These are phyloP conservation scores for Ogataea chonburiensis DNA, from an alignment of 805 yeast species.

Conservation along the genomic window DNA sequence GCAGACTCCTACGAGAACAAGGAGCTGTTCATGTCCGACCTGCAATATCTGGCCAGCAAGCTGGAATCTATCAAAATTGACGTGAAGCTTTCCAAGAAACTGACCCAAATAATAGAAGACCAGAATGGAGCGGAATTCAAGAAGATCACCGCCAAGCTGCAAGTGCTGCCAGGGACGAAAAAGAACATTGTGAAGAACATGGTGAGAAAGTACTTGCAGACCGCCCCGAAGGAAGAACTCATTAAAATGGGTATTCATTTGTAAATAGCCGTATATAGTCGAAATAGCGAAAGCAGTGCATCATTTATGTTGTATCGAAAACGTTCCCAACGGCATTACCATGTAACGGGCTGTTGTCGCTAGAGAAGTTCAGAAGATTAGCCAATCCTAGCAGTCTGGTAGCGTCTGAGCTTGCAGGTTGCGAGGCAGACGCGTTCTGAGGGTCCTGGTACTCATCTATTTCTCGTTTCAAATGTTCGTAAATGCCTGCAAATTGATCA, in stretches of 20 bases:
- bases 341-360: conserved; percentile 31
- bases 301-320: conserved; percentile 25
- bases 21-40: conserved; percentile 32
- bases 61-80: conserved; percentile 22
- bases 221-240: conserved; percentile 29
- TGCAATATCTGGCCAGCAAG: conserved; percentile 25
- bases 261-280: conserved; percentile 12
- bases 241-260: conserved; percentile 25
- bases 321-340: conserved; percentile 30
- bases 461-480: conserved; percentile 28
- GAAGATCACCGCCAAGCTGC: conserved; percentile 36
- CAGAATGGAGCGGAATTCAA: conserved; percentile 38
- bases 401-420: conserved; percentile 5
- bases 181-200: conserved; percentile 66
- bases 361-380: conserved; percentile 31
- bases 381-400: conserved; percentile 28
- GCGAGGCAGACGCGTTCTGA: conserved; percentile 18
- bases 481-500: conserved; percentile 27
- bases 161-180: conserved; percentile 42
- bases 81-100: conserved; percentile 18
- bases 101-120: conserved; percentile 26
- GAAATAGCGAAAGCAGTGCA: conserved; percentile 12
- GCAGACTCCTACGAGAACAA: conserved; percentile 25
- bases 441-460: conserved; percentile 27
- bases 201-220: conserved; percentile 54